Base-by-base conservation (phyloP, 2,329 filamentous ascomycete genomes). In the Microdochium bolleyi region DNA sequence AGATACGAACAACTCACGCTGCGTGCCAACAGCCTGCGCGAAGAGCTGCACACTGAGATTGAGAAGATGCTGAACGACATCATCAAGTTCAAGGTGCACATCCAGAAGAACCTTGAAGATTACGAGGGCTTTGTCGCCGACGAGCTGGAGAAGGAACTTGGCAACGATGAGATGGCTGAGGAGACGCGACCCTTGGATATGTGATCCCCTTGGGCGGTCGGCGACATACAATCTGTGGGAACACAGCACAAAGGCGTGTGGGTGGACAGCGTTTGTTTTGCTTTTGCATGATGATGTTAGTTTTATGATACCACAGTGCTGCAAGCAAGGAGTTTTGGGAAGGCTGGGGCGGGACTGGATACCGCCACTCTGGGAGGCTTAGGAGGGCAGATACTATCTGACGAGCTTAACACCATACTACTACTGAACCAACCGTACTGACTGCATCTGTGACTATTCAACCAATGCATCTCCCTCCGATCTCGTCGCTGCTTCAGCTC, bases 71-170 rank as follows among this genome's bases (percentile, higher is more conserved):
- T 99, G 55, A 95, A 96, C 72, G 92, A 97, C 66, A 88, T 96
- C 56, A 95, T 97, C 74, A 92, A 95, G 64, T 97, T 99, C 82
- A 99, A 99, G 74, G 89, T 99, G 58, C 92, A 97, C 64, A 79
- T 99, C 51, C 94, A 99, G 70, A 92, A 91, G 73, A 87, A 84
- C 54, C 75, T 99, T 52, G 92, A 96, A 66, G 89, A 94, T 64
- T 97, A 96, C 68, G 94, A 99, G 71, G 84, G 85, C 53, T 96
- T 96, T 65, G 90, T 96, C 7, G 86, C 89, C 2, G 89, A 95
- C 59, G 92, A 97, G 72, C 84, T 96, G n/a, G 89, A 95, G 73
- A 83, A 85, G 65, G 88, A 92, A 70, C 73, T 91, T 22, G 83
- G 84, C n/a, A 82, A 78, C 41, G 85, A 87, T 37, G 80, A 83